Base-by-base conservation (phyloP, 305 asterid genomes). In the Euphrasia arctica region DNA sequence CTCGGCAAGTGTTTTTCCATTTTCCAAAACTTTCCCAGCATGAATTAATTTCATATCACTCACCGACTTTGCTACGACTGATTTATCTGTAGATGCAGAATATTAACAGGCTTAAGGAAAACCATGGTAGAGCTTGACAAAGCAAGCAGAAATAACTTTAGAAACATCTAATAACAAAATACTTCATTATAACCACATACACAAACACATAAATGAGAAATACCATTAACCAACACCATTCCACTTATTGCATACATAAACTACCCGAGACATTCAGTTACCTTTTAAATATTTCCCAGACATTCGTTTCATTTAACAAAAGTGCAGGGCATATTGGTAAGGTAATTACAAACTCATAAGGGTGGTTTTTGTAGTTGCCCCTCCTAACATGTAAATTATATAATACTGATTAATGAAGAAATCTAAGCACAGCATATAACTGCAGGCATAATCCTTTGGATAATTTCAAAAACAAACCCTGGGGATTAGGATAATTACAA, bases 31-130 rank as follows among this genome's bases (percentile, higher is more conserved):
- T 65, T 71, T 77, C 55, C 88, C 85, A 54, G 76, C 73, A 62
- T 80, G 83, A 60, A 83, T 83, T 51, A 83, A 48, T 78, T 80
- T 82, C 85, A 82, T 71, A 69, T 80, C 83, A 58, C 42, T 64
- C 60, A 70, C 82, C 0, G 88, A 75, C 74, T 83, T 80, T 29
- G 85, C 85, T 60, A 70, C 74, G 11, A 75, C 66, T 34, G 85
- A 64, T 76, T 80, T 80, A 75, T 76, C 88, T 83, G 66, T 59
- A 52, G 49, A 58, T 34, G 56, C 55, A 60, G 45, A 39, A 63
- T 2, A 10, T 18, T 7, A 22, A 63, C 22, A 63, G 60, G 55
- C 57, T 45, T 4, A 43, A 63, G 54, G 66, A 49, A 48, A 66
- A 54, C 66, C 51, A 27, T 39, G 47, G 11, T 22, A 32, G 12